Conservation (phyloP, 371 early-diverging fungal genomes). For the Mortierella sp. region DNA sequence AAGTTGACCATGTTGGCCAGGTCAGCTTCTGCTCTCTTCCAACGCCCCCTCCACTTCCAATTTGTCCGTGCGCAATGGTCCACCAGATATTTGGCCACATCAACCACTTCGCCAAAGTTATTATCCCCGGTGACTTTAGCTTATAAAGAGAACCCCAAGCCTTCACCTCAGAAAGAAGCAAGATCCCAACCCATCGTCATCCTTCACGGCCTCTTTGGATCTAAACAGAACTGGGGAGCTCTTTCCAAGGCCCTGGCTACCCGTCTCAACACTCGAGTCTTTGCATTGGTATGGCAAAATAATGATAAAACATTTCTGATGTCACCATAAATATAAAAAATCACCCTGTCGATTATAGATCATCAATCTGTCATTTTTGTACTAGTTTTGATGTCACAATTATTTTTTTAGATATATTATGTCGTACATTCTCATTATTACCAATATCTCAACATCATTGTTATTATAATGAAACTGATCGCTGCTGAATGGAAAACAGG, state of each 20-base stretch:
- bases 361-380: slow-evolving; percentile 12
- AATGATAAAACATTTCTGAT: neutral
- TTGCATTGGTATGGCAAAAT: slow-evolving; percentile 60
- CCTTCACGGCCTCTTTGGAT: slow-evolving; percentile 94
- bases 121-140: slow-evolving; percentile 30
- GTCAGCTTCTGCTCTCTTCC: neutral
- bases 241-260: slow-evolving; percentile 80
- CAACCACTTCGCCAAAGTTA: neutral
- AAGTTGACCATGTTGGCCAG: slow-evolving; percentile 16
- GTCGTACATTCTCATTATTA: neutral
- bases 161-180: slow-evolving; percentile 20
- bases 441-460: neutral
- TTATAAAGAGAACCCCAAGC: slow-evolving; percentile 31
- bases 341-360: slow-evolving; percentile 3
- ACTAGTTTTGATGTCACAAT: neutral
- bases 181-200: slow-evolving; percentile 72
- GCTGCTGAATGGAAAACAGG: no score
- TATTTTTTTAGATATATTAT: neutral
- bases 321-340: neutral
- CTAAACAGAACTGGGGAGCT: slow-evolving; percentile 94
- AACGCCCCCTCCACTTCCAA: neutral
- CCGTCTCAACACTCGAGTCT: slow-evolving; percentile 71
- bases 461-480: no score
- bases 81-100: slow-evolving; percentile 23
- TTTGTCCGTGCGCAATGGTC: neutral